phyloP scores from a whole-genome alignment of 257 asterid genomes.

The Pogostemon cablin region DNA sequence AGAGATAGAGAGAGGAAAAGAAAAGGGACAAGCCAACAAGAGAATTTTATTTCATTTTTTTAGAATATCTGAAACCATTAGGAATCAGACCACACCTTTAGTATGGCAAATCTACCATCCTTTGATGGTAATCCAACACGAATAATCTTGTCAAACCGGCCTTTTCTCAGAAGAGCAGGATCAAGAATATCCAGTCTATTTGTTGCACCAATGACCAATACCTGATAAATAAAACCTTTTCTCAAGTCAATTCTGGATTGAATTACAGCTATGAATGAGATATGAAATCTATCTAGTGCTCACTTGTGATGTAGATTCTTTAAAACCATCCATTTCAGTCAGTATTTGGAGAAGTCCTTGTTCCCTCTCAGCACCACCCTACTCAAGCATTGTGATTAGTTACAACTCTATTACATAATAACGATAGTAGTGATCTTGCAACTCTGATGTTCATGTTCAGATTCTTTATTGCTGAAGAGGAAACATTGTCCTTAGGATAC shows the following conservation, averaged over 20 bases:
- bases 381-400: constrained; percentile 33
- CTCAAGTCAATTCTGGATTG: constrained; percentile 20
- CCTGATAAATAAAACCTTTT: constrained; percentile 50
- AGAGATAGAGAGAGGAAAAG: constrained; percentile 28
- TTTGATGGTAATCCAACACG: constrained; percentile 96
- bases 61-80: constrained; percentile 17
- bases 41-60: neutral
- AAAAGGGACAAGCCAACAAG: neutral
- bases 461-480: neutral
- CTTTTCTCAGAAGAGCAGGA: constrained; percentile 95
- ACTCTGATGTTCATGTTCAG: neutral
- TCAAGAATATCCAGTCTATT: constrained; percentile 98
- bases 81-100: constrained; percentile 59
- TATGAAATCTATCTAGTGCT: constrained; percentile 28
- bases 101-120: constrained; percentile 94
- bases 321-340: constrained; percentile 99
- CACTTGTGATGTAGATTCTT: constrained; percentile 90
- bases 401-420: neutral
- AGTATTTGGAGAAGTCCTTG: constrained; percentile 98
- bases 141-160: constrained; percentile 95
- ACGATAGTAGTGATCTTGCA: constrained; percentile 15
- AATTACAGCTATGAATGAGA: constrained; percentile 19
- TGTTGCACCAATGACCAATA: constrained; percentile 94
- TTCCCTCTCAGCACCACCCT: constrained; percentile 99
- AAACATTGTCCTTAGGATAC: neutral